Conservation (phyloP, 164 flowering plant species). For the Sedum album region DNA sequence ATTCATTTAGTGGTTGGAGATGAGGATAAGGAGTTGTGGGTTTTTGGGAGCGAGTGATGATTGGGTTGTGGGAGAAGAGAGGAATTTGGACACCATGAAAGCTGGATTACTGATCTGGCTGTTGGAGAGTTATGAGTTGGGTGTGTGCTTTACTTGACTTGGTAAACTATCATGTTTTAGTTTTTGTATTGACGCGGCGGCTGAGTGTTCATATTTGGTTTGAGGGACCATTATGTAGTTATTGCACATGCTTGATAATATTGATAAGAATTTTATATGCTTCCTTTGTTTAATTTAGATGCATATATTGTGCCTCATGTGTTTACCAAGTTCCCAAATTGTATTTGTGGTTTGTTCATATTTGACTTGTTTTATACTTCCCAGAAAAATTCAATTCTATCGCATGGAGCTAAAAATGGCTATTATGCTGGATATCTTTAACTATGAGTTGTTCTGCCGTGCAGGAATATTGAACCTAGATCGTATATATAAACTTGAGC, state of each 20-base stretch:
- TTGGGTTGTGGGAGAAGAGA: neutral
- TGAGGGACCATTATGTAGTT: neutral
- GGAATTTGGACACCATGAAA: constrained; percentile 2
- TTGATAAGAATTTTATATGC: neutral
- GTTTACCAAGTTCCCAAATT: neutral
- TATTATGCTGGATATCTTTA: no score
- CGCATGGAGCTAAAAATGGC: no score
- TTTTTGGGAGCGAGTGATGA: neutral
- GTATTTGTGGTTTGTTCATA: no score
- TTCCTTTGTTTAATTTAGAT: neutral
- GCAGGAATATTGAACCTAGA: no score
- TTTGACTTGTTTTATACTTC: no score
- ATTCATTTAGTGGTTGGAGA: constrained; percentile 7
- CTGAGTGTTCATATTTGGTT: constrained; percentile 6
- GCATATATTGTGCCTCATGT: neutral
- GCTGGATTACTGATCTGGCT: neutral
- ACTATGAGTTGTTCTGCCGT: no score
- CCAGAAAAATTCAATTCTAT: no score
- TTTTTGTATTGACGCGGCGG: neutral
- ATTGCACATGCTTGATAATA: neutral
- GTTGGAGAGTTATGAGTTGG: constrained; percentile 1
- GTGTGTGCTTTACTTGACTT: constrained; percentile 7
- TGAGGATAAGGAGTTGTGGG: neutral
- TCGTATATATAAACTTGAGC: no score
- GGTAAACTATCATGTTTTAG: constrained; percentile 1